phyloP scores from a whole-genome alignment of 2,329 filamentous ascomycete species.

The Exophiala phaeomuriformis region DNA sequence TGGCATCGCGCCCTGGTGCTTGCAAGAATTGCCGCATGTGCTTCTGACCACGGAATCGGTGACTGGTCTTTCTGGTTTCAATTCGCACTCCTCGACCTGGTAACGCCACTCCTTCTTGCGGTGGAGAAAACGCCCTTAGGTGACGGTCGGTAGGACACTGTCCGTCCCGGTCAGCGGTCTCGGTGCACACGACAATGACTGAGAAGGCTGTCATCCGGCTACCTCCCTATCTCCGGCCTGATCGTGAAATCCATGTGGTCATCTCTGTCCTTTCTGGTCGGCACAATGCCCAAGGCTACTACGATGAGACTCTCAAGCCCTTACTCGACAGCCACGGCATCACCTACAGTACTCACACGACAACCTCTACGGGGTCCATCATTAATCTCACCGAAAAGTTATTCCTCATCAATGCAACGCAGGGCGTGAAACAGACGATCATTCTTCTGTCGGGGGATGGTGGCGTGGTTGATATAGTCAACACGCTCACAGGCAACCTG shows the following conservation, averaged over 20 bases:
- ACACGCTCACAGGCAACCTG: slow-evolving; percentile 46
- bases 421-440: slow-evolving; percentile 51
- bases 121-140: too few species aligned
- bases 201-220: neutral
- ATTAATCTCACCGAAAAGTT: slow-evolving; percentile 51
- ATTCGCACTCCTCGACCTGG: too few species aligned
- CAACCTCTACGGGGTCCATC: slow-evolving; percentile 57
- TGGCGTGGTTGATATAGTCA: slow-evolving; percentile 73
- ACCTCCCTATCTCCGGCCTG: slow-evolving; percentile 21
- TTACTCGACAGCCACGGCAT: slow-evolving; percentile 46
- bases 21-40: too few species aligned
- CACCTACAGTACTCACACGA: slow-evolving; percentile 53
- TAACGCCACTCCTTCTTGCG: too few species aligned
- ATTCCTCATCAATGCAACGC: slow-evolving; percentile 45
- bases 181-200: too few species aligned
- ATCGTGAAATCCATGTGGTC: slow-evolving; percentile 48
- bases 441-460: slow-evolving; percentile 83
- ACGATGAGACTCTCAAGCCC: slow-evolving; percentile 49
- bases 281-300: slow-evolving; percentile 51
- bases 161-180: too few species aligned
- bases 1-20: too few species aligned
- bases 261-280: slow-evolving; percentile 62
- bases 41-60: too few species aligned
- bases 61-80: too few species aligned
- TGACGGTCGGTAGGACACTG: too few species aligned